Evolutionary conservation across 805 yeast species (phyloP), one percentile per base, ranked within the genome.

Genomic region (Pichia phayaonensis): DNA sequence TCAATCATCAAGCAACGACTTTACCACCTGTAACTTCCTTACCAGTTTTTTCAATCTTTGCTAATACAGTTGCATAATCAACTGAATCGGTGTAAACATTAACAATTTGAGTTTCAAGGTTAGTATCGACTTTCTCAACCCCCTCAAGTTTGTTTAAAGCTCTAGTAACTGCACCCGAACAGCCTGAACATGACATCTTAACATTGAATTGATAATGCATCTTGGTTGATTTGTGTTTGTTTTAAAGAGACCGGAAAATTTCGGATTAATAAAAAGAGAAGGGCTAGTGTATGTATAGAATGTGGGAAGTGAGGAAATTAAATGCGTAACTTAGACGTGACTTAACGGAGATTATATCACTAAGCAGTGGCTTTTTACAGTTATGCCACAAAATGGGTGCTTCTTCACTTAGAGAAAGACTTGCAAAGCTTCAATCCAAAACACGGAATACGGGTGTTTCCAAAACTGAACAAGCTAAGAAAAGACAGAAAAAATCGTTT

Each of bases 1-100:
- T n/a, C n/a, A n/a, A 26, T 15, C 12, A 11, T 51, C 67, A 76
- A 44, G 67, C 72, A 48, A 84, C 61, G 42, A 75, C 70, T 59
- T 75, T 75, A 13, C 96, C 96, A 29, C 75, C 73, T 44, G 76
- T 72, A 52, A 92, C 84, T 60, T 81, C 81, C 73, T 92, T 92
- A 38, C 98, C 98, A 1, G 98, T 90, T 74, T 92, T 92, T 55
- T 83, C 72, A 56, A 92, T 92, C 50, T 89, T 82, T 48, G 76
- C 82, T 49, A 83, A 73, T n/a, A 94, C 90, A 3, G 84, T 78
- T 46, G 90, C 95, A 63, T 86, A 89, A 12, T 67, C 58, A 34
- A 71, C 70, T 16, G 67, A 69, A 11, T 94, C 78, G 50, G 74
- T 73, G 18, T 34, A 38, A 42, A 92, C 96, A 61, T 81, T 84